Base-by-base conservation (phyloP, 2,329 filamentous ascomycete species). In the Drechslera avenae region DNA sequence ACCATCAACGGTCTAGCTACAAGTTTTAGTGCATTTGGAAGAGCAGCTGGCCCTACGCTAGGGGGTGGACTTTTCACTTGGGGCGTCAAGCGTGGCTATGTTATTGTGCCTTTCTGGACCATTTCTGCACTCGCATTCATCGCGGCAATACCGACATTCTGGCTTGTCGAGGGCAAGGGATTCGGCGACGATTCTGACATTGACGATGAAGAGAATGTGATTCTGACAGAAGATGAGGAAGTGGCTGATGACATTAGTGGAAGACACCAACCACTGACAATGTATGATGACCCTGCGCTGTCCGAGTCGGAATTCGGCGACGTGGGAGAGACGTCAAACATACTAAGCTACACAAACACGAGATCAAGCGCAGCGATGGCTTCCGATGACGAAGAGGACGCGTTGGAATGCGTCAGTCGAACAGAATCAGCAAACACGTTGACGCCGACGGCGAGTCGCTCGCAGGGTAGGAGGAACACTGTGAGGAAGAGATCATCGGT, bases 1-100 rank as follows among this genome's bases (percentile, higher is more conserved):
- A 97, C 92, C 0, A 76, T 97, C 47, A 97, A 97, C 66, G 94
- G 93, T 2, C 86, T 96, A 54, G 92, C 91, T 0, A 96, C 92
- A 0, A 89, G 87, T 48, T 85, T 92, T 28, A 88, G 86, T 57
- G 91, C 90, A 0, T 73, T 97, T 4, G 93, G 92, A 1, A 80
- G 92, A 40, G 92, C 91, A 0, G 66, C 82, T 0, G 94, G 94
- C 0, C 93, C 94, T 0, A 89, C 89, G 0, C 72, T 88, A 28
- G 82, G 86, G 0, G 93, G 93, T 0, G 76, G 80, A 1, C 79
- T 86, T 0, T 97, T 96, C 67, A 88, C 85, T 0, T 85, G 83
- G 75, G 93, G 93, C 1, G 85, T 91, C 1, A 83, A 88, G 63
- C 77, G 81, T 23, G 90, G 90, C 0, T 93, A 90, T 67, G 80